These are phyloP conservation scores for Chytriomyces sp. DNA, from an alignment of 192 early-diverging fungal species.

Conservation along the genomic window DNA sequence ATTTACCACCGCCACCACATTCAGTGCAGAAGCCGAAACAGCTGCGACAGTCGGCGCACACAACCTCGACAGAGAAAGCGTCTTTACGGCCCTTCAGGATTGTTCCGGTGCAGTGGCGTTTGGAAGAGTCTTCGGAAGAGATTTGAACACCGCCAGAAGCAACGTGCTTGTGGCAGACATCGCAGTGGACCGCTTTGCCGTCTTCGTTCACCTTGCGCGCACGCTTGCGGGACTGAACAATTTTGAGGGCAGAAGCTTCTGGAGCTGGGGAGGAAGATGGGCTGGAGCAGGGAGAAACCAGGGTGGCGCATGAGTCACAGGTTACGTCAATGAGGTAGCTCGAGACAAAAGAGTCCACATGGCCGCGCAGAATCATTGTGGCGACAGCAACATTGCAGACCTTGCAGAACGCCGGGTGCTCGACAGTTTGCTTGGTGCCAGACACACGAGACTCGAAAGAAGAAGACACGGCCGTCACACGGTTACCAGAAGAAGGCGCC, in stretches of 20 bases:
- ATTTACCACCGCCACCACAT: slow-evolving; percentile 54
- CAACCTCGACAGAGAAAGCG: slow-evolving; percentile 44
- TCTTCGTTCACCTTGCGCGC: slow-evolving; percentile 29
- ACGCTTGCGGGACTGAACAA: slow-evolving; percentile 38
- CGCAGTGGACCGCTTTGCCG: slow-evolving; percentile 31
- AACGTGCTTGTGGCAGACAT: slow-evolving; percentile 32
- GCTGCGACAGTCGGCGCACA: slow-evolving; percentile 39
- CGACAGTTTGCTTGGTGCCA: slow-evolving; percentile 22
- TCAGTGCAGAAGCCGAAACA: slow-evolving; percentile 47
- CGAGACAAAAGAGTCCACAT: not conserved
- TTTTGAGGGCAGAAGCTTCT: not conserved
- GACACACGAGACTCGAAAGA: not conserved
- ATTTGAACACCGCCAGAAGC: slow-evolving; percentile 35
- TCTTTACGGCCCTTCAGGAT: not conserved
- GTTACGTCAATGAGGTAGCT: slow-evolving; percentile 25
- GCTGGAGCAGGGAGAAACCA: not conserved
- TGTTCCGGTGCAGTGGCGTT: not conserved
- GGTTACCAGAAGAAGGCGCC: not conserved
- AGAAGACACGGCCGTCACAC: slow-evolving; percentile 29
- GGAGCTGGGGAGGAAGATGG: not conserved
- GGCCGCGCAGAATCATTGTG: slow-evolving; percentile 36
- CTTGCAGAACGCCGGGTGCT: slow-evolving; percentile 27
- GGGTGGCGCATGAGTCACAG: slow-evolving; percentile 18
- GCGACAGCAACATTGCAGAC: slow-evolving; percentile 21
- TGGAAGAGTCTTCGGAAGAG: not conserved